Evolutionary conservation across 495 filamentous ascomycete species (phyloP).

Genomic region (Podospora didyma): DNA sequence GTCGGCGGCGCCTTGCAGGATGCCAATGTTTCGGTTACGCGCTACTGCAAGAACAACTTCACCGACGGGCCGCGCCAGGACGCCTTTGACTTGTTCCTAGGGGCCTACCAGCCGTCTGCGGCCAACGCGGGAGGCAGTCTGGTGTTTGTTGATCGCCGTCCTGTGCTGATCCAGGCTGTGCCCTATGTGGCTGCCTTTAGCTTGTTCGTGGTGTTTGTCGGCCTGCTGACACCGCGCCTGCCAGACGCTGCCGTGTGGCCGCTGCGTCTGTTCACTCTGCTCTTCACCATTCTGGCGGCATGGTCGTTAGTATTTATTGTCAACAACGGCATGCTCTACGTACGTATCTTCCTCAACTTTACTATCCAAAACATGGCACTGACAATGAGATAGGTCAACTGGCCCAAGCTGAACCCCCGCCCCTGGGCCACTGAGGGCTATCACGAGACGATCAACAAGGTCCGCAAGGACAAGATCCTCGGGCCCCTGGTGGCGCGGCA

Average conservation of each 20-base stretch:
- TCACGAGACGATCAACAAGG: conserved; percentile 76
- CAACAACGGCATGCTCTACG: conserved; percentile 84
- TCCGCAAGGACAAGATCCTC: conserved; percentile 70
- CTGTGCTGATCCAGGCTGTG: conserved; percentile 79
- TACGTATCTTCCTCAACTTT: conserved; percentile 45
- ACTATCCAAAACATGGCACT: conserved; percentile 14
- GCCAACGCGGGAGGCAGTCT: conserved; percentile 58
- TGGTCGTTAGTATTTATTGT: conserved; percentile 74
- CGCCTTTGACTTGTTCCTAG: conserved; percentile 90
- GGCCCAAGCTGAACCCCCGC: conserved; percentile 90
- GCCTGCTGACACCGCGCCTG: conserved; percentile 61
- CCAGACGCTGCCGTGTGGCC: conserved; percentile 71
- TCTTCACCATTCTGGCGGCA: conserved; percentile 64
- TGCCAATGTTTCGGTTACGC: conserved; percentile 71
- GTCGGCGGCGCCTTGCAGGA: conserved; percentile 78
- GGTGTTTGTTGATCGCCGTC: conserved; percentile 82
- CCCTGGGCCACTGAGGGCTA: conserved; percentile 82
- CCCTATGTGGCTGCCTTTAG: conserved; percentile 88
- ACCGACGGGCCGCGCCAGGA: conserved; percentile 89
- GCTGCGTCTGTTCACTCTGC: conserved; percentile 68
- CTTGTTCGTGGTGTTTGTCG: conserved; percentile 81
- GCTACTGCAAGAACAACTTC: conserved; percentile 91
- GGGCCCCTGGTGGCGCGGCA: conserved; percentile 68
- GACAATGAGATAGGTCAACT: conserved; percentile 68
- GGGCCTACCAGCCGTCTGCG: conserved; percentile 69